Evolutionary conservation across 2,329 filamentous ascomycete genomes (phyloP).

Genomic region (Ramularia endophylla): DNA sequence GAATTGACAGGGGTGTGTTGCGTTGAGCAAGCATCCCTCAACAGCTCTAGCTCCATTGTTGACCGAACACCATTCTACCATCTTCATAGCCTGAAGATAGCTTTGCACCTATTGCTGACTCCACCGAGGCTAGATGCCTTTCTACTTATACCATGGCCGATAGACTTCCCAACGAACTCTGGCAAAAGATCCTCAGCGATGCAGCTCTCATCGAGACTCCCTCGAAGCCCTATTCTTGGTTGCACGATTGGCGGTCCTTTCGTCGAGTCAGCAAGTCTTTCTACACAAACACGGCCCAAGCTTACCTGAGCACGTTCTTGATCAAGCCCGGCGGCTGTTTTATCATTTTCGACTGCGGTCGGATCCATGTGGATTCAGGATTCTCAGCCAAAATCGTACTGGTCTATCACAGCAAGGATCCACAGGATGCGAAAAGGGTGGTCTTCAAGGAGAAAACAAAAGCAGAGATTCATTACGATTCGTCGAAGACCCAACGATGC

Average conservation of each 20-base stretch:
- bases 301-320: slow-evolving; percentile 1
- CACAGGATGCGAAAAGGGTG: not conserved
- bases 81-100: no score
- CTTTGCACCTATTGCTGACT: no score
- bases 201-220: not conserved
- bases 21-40: no score
- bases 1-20: no score
- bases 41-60: no score
- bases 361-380: not conserved
- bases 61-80: no score
- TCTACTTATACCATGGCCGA: no score
- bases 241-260: not conserved
- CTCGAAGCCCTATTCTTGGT: not conserved
- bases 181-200: slow-evolving; percentile 5
- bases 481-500: no score
- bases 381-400: no score
- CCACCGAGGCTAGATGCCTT: no score
- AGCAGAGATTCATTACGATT: not conserved
- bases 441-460: slow-evolving; percentile 1
- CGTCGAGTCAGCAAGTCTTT: slow-evolving; percentile 3
- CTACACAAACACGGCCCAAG: not conserved
- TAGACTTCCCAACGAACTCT: slow-evolving; percentile 3
- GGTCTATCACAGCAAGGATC: not conserved
- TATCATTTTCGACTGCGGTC: slow-evolving; percentile 1
- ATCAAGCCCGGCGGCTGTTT: not conserved